These are phyloP conservation scores for Lipomyces spencermartinsiae DNA, from an alignment of 805 yeast genomes.

Conservation along the genomic window DNA sequence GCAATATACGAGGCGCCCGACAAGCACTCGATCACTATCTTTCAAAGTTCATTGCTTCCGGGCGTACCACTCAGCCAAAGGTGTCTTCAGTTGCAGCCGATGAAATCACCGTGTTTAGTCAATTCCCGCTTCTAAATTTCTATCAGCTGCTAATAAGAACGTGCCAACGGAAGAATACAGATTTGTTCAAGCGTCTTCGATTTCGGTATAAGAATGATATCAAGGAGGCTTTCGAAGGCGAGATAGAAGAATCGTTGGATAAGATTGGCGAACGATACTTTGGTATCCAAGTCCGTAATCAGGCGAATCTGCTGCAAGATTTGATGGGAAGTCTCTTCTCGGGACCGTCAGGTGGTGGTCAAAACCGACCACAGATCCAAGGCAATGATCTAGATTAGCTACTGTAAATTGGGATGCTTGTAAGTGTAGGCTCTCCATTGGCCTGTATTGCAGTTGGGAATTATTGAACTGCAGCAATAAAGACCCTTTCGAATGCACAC, in stretches of 20 bases:
- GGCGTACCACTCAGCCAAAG: constrained; percentile 13
- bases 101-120: constrained; percentile 45
- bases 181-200: constrained; percentile 60
- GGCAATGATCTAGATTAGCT: constrained; percentile 18
- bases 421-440: neutral
- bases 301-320: constrained; percentile 65
- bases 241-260: constrained; percentile 55
- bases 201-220: constrained; percentile 53
- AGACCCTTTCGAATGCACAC: neutral
- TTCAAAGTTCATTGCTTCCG: constrained; percentile 43
- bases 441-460: neutral
- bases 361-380: constrained; percentile 6
- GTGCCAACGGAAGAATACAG: constrained; percentile 60
- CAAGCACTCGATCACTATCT: constrained; percentile 52
- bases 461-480: neutral
- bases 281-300: constrained; percentile 60
- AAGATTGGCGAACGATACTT: constrained; percentile 68
- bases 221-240: constrained; percentile 45
- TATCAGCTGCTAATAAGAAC: constrained; percentile 68
- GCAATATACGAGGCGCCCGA: constrained; percentile 66
- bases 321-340: constrained; percentile 74
- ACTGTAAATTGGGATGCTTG: neutral
- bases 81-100: constrained; percentile 41
- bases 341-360: constrained; percentile 19
- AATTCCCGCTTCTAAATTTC: constrained; percentile 66